Evolutionary conservation across 2,329 filamentous ascomycete genomes (phyloP).

Genomic region (Colletotrichum caudatum): DNA sequence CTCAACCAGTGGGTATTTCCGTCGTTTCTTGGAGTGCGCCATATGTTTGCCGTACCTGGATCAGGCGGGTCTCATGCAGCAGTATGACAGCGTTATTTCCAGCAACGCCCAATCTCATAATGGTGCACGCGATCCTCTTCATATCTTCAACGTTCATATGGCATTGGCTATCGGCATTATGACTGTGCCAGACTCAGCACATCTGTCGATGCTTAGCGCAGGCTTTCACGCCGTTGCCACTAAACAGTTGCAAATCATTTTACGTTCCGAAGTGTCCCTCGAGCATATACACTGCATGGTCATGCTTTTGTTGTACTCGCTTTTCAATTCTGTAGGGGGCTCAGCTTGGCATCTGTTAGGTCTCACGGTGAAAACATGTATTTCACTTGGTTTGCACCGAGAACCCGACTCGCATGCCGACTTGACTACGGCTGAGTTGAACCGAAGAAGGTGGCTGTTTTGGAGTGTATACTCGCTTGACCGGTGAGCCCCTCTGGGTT

Average conservation of each 20-base stretch:
- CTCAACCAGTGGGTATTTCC: background rate
- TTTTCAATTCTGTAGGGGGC: conserved; percentile 28
- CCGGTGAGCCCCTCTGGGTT: conserved; percentile 7
- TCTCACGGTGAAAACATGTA: conserved; percentile 22
- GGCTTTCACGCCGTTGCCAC: conserved; percentile 12
- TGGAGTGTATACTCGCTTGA: conserved; percentile 35
- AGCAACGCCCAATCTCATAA: background rate
- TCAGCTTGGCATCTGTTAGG: conserved; percentile 31
- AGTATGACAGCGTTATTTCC: conserved; percentile 17
- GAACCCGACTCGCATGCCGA: conserved; percentile 13
- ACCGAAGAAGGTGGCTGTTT: conserved; percentile 30
- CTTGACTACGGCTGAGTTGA: background rate
- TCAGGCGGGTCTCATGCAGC: conserved; percentile 6
- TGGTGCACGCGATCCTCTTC: background rate
- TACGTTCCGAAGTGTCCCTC: background rate
- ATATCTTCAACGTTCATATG: conserved; percentile 30
- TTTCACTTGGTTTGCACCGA: conserved; percentile 19
- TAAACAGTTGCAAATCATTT: conserved; percentile 17
- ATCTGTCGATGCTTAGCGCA: conserved; percentile 25
- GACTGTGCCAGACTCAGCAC: conserved; percentile 15
- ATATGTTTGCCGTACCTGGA: conserved; percentile 21
- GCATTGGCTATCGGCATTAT: conserved; percentile 29
- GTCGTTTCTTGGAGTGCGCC: conserved; percentile 6
- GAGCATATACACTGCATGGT: conserved; percentile 30
- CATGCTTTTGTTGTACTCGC: conserved; percentile 31